These are phyloP conservation scores for Fusarium graminum DNA, from an alignment of 2,329 filamentous ascomycete species.

Conservation along the genomic window DNA sequence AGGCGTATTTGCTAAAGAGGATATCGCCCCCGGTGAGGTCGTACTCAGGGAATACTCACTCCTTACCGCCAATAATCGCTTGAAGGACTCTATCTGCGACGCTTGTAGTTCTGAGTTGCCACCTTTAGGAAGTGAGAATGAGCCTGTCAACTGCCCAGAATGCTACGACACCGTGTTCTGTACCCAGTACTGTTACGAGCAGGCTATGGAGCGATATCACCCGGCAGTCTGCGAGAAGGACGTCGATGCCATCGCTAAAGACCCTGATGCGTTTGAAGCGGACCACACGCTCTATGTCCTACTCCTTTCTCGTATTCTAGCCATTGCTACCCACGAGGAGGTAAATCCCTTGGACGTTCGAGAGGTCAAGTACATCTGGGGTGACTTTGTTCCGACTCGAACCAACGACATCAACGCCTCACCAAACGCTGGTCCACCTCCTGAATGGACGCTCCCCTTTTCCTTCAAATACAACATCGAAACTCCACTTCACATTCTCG, in stretches of 20 bases:
- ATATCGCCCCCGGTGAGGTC: constrained; percentile 80
- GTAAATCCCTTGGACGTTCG: constrained; percentile 73
- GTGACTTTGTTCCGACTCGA: constrained; percentile 70
- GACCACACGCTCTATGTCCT: constrained; percentile 73
- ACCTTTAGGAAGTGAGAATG: constrained; percentile 62
- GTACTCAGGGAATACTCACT: constrained; percentile 87
- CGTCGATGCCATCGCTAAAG: constrained; percentile 74
- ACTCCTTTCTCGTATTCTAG: constrained; percentile 71
- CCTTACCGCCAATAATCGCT: constrained; percentile 87
- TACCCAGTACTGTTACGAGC: constrained; percentile 68
- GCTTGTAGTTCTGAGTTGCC: constrained; percentile 84
- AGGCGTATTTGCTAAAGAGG: constrained; percentile 87
- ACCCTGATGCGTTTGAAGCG: constrained; percentile 70
- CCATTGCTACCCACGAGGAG: constrained; percentile 72
- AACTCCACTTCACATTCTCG: constrained; percentile 79
- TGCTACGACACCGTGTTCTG: constrained; percentile 78
- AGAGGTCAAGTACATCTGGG: constrained; percentile 77
- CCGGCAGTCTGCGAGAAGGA: constrained; percentile 75
- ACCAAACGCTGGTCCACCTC: constrained; percentile 67
- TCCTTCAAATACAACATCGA: constrained; percentile 82
- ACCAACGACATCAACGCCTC: constrained; percentile 67
- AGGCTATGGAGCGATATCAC: constrained; percentile 72
- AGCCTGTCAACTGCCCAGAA: constrained; percentile 68
- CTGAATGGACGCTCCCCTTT: constrained; percentile 79
- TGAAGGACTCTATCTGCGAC: constrained; percentile 90